Evolutionary conservation across 208 protist genomes (phyloP).

Genomic region (Leishmania turanica): DNA sequence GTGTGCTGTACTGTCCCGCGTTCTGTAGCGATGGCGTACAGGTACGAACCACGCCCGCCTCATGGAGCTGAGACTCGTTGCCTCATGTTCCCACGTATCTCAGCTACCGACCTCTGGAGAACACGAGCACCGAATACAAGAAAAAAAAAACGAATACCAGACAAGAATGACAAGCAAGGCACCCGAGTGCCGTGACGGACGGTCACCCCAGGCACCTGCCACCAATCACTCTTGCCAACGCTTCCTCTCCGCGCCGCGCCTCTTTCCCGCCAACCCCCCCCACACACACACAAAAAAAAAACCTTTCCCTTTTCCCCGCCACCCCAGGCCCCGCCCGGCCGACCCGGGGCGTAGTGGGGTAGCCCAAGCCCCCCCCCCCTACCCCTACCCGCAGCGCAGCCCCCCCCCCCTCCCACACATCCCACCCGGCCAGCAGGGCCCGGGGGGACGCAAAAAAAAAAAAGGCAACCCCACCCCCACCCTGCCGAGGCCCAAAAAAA

Average conservation of each 20-base stretch:
- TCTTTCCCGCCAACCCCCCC: not conserved
- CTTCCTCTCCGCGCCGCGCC: not conserved
- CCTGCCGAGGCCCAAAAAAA: not conserved
- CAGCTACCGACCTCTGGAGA: not conserved
- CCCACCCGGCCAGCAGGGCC: too few species aligned
- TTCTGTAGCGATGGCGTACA: too few species aligned
- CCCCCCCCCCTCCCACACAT: too few species aligned
- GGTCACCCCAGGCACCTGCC: not conserved
- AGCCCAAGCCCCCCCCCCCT: too few species aligned
- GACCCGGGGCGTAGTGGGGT: too few species aligned
- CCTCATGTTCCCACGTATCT: not conserved
- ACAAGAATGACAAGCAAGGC: not conserved
- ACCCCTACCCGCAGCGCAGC: too few species aligned
- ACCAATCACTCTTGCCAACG: not conserved
- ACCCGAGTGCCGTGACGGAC: too few species aligned
- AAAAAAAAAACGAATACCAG: not conserved
- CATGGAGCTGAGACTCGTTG: not conserved
- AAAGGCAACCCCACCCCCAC: not conserved
- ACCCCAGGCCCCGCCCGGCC: too few species aligned
- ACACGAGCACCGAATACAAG: not conserved
- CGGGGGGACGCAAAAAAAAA: too few species aligned
- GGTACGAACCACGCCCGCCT: not conserved
- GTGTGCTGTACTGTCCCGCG: not conserved
- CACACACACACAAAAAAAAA: not conserved
- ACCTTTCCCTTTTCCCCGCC: not conserved